Evolutionary conservation across 306 rosid genomes (phyloP), one percentile per base, ranked within the genome.

Genomic region (Malus orientalis): DNA sequence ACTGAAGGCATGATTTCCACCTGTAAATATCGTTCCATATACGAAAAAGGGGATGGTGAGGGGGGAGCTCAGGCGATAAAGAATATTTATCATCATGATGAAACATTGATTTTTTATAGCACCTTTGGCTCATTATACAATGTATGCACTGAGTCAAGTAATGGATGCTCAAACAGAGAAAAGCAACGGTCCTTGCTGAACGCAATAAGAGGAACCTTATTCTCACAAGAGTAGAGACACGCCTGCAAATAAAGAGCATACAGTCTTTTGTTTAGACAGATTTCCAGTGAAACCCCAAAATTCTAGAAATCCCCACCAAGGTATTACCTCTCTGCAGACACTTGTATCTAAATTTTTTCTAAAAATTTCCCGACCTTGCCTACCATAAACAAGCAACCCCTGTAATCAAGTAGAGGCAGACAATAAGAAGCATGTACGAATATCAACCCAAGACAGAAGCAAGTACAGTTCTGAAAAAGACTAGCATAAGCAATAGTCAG

Each of bases 301-400:
- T n/a, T 53, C 22, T 61, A 60, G 71, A 75, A 73, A 67, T 67
- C 67, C 59, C 55, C 54, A 58, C 20, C 57, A 73, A n/a, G 72
- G 80, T 47, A 40, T 81, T 83, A 92, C 97, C 98, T 92, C 96
- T 87, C 84, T 88, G 86, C 96, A 87, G 81, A 95, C 79, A 60
- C 71, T 62, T 77, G 81, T 89, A 79, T 92, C 97, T 83, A 95
- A 92, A 86, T 81, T 92, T 84, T 84, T 82, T 76, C 91, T 86
- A 84, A 84, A 90, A 81, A 95, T 92, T 88, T 95, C 93, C 83
- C 13, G 90, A 54, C 98, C 98, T 84, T 88, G 90, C 88, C 83
- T 86, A 55, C 98, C 98, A 80, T 90, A 95, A 78, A 95, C 97
- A 77, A 95, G 95, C 83, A 92, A 83, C 62, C 98, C 97, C 98